Base-by-base conservation (phyloP, 2,329 filamentous ascomycete species). In the Monilinia polystroma region DNA sequence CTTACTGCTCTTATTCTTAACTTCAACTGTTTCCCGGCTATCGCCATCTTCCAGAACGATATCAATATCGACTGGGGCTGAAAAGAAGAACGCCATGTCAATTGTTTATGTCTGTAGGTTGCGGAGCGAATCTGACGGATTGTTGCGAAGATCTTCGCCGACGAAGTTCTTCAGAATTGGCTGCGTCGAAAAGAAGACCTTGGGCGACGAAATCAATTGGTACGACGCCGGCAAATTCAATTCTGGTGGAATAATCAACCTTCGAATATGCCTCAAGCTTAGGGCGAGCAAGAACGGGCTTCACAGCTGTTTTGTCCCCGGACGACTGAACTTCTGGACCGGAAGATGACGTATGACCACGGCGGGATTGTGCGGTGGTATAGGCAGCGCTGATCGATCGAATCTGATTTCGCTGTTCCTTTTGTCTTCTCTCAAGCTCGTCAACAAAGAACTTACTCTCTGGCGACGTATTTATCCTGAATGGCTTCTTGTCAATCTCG, bases 31-130 rank as follows among this genome's bases (percentile, higher is more conserved):
- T 75, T 92, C 88, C 76, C 95, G 90, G 75, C 97, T 92, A 81
- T 98, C 95, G 78, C 89, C 88, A 81, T 97, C 92, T 76, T 97
- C 92, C 74, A 99, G 92, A 75, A 98, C 93, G 77, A 99, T 90
- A 82, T 99, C 95, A 82, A 99, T 99, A 81, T 99, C 95, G 80
- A 99, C 91, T 65, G 95, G 95, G 68, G 94, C 97, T 74, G 93
- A 93, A 83, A 98, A 99, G 83, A 96, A 96, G 82, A 96, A 96
- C 73, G 95, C 96, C 95, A 98, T 97, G 14, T 55, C 18, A 38
- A 62, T 59, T 35, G 14, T 5, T 35, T 20, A 23, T 59, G 57
- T 14, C n/a, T 5, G 45, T n/a, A n/a, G 20, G 18, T 7, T 49
- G 20, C 3, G 47, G 3, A 49, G 47, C n/a, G n/a, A 49, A 49